These are phyloP conservation scores for Cyberlindnera petersonii DNA, from an alignment of 805 yeast genomes.

Conservation along the genomic window DNA sequence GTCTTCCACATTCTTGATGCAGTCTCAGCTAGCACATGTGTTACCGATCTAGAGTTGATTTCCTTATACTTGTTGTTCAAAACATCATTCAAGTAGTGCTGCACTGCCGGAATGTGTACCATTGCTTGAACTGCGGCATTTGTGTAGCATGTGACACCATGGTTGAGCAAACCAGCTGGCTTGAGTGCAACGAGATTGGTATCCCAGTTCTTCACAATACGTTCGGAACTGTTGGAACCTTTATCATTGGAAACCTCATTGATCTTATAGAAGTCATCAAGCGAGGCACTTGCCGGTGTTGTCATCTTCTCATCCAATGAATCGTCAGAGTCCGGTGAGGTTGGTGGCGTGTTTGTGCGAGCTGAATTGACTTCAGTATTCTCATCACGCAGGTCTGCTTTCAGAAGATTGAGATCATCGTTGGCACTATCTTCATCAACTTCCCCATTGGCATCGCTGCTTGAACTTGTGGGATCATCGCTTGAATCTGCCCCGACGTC, in stretches of 20 bases:
- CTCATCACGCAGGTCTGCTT: constrained; percentile 28
- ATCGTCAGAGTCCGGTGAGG: constrained; percentile 33
- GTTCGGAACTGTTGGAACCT: constrained; percentile 56
- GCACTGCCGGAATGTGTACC: constrained; percentile 86
- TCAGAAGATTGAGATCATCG: constrained; percentile 11
- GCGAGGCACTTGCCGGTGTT: constrained; percentile 44
- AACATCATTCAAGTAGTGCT: constrained; percentile 74
- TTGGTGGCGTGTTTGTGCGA: constrained; percentile 26
- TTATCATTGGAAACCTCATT: constrained; percentile 56
- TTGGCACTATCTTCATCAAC: constrained; percentile 8
- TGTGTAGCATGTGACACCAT: constrained; percentile 96
- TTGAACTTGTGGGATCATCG: constrained; percentile 5
- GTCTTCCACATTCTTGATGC: constrained; percentile 61
- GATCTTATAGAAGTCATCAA: constrained; percentile 50
- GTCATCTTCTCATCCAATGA: constrained; percentile 27
- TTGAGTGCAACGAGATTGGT: constrained; percentile 42
- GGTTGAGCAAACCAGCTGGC: constrained; percentile 76
- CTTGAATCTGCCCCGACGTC: constrained; percentile 14
- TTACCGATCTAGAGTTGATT: constrained; percentile 54
- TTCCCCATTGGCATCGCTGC: constrained; percentile 2
- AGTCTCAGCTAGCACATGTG: constrained; percentile 64
- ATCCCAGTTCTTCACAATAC: constrained; percentile 71
- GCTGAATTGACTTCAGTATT: constrained; percentile 18
- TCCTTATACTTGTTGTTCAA: constrained; percentile 47
- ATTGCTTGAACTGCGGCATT: constrained; percentile 91